Evolutionary conservation across 1,139 yeast species (phyloP).

Genomic region (Yamadazyma atlantica): DNA sequence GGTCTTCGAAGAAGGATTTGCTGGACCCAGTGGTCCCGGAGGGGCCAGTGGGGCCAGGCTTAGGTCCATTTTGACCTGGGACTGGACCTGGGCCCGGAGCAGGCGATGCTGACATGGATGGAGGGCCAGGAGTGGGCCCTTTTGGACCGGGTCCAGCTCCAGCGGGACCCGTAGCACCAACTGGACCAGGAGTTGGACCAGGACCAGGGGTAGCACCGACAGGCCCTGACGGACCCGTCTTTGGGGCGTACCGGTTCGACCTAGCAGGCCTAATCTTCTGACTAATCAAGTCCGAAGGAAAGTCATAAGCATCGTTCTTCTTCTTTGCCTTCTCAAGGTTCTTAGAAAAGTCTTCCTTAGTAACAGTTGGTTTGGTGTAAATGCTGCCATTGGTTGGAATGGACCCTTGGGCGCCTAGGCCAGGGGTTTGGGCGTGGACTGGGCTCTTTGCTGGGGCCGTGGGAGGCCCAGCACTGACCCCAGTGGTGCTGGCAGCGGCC

Average conservation of each 20-base stretch:
- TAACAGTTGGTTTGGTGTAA: neutral
- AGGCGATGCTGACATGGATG: too few relatives aligned
- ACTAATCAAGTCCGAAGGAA: slow-evolving; percentile 63
- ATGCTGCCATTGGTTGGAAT: neutral
- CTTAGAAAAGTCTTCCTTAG: slow-evolving; percentile 13
- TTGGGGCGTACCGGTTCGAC: slow-evolving; percentile 22
- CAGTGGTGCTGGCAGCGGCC: neutral
- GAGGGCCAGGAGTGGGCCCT: too few relatives aligned
- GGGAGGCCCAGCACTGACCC: too few relatives aligned
- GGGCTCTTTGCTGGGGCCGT: too few relatives aligned
- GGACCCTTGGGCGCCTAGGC: neutral
- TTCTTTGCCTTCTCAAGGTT: slow-evolving; percentile 48
- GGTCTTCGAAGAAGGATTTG: slow-evolving; percentile 57
- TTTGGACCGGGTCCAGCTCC: too few relatives aligned
- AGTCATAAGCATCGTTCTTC: slow-evolving; percentile 75
- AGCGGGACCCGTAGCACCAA: slow-evolving; percentile 8
- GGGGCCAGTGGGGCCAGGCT: too few relatives aligned
- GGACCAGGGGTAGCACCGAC: slow-evolving; percentile 4
- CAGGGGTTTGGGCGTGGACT: neutral
- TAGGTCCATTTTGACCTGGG: neutral
- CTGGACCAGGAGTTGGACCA: slow-evolving; percentile 14
- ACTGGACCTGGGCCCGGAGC: neutral
- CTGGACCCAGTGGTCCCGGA: too few relatives aligned
- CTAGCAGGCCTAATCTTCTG: slow-evolving; percentile 30
- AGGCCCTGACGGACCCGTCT: neutral